Percentiles rank a stretch among this genome's conserved stretches.
Conservation (phyloP, 805 yeast genomes). For the Blastobotrys peoriensis region DNA sequence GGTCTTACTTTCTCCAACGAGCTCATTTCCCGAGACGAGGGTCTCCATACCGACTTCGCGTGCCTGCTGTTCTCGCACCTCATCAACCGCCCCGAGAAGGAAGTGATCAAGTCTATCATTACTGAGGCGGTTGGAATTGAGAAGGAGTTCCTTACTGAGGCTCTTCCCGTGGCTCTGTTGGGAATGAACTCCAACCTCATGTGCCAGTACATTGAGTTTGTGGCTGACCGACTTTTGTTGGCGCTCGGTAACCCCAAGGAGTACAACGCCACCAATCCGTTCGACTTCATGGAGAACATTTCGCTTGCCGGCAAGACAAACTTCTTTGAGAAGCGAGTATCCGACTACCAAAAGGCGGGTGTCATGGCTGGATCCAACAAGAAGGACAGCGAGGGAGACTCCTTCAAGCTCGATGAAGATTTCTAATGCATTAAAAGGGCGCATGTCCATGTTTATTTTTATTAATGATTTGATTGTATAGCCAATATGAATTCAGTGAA, state of each 20-base stretch:
- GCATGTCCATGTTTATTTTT: neutral
- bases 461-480: neutral
- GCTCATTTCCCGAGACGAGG: constrained; percentile 97
- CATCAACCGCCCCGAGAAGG: constrained; percentile 77
- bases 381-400: constrained; percentile 40
- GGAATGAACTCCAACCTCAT: constrained; percentile 93
- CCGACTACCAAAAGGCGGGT: constrained; percentile 99
- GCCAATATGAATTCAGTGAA: too few relatives aligned
- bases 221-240: constrained; percentile 89
- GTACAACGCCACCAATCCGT: constrained; percentile 87
- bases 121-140: constrained; percentile 95
- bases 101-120: constrained; percentile 76
- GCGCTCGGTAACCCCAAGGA: constrained; percentile 87
- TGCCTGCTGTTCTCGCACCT: constrained; percentile 91
- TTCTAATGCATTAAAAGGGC: constrained; percentile 57
- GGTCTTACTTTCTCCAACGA: constrained; percentile 97
- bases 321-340: constrained; percentile 97
- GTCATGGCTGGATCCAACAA: constrained; percentile 78
- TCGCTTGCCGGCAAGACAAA: constrained; percentile 98
- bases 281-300: constrained; percentile 98
- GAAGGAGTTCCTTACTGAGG: constrained; percentile 90
- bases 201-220: constrained; percentile 98
- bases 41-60: constrained; percentile 97
- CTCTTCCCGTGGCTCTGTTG: constrained; percentile 84
- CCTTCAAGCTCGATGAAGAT: constrained; percentile 88